Evolutionary conservation across 2,329 filamentous ascomycete genomes (phyloP), one percentile per base, ranked within the genome.

Genomic region (Orbilia brochopaga): DNA sequence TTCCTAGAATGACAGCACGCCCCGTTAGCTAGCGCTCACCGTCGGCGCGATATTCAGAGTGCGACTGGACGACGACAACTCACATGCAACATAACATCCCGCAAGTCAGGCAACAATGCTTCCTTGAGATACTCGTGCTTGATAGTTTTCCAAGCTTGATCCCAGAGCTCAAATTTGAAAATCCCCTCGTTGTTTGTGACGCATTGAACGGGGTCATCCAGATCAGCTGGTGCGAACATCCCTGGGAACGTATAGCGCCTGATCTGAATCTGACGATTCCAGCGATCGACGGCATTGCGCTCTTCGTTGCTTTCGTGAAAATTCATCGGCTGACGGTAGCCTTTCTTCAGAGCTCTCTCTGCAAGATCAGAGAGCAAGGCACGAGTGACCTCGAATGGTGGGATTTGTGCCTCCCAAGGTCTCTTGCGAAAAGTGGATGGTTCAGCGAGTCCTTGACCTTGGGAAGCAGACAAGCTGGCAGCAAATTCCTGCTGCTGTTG

Each of bases 261-360:
- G 19, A 60, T 21, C 19, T 46, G 32, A 0, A 2, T 17, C 1
- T 5, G 27, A 4, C 48, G 27, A 5, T 24, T 11, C 66, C 66
- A 70, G 11, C 2, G 5, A 21, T 69, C 65, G 21, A 4, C 3
- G 4, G 19, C 19, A 1, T 11, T 24, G 2, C 54, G 4, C 2
- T 35, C 37, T 15, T 7, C 10, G 2, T 54, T 24, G 24, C 58
- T 46, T 35, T 58, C 35, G 15, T 59, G 53, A 32, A 58, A 63
- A 30, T 70, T 70, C 46, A 70, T 21, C 11, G 66, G 66, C 32
- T 70, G 66, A 6, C 66, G 66, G 17, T 37, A 64, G 17, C 66
- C 66, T 42, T 57, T 50, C 6, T 30, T 58, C 1, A 70, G 19
- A 60, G 66, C 66, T 27, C 50, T 44, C 11, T 35, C 19, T 0